Evolutionary conservation across 768 basidiomycete species (phyloP).

Genomic region (Rhodotorula graminis): DNA sequence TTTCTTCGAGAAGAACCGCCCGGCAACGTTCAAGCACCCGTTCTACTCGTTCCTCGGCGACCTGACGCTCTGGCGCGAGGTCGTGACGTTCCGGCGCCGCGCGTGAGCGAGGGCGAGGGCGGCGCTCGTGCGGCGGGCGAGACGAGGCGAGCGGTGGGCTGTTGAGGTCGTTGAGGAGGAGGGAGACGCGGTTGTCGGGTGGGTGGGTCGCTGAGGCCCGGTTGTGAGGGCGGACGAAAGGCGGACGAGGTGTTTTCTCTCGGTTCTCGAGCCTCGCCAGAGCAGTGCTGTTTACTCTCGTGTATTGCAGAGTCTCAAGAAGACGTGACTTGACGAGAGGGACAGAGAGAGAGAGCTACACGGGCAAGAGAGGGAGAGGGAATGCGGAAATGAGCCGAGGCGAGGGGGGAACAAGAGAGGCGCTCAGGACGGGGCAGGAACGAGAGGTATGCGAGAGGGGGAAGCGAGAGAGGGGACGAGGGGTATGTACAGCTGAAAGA

Average conservation of each 20-base stretch:
- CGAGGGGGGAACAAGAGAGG: neutral
- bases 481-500: no score
- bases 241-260: no score
- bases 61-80: constrained; percentile 18
- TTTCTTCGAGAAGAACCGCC: constrained; percentile 33
- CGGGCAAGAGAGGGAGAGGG: neutral
- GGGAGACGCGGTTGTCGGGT: no score
- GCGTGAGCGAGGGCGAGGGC: neutral
- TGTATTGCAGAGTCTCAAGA: no score
- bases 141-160: no score
- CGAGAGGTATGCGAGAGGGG: neutral
- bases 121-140: no score
- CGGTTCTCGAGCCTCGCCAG: no score
- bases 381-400: neutral
- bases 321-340: no score
- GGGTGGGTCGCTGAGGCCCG: no score
- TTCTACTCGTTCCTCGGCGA: constrained; percentile 30
- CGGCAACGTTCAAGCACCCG: constrained; percentile 35
- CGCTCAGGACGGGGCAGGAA: neutral
- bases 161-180: no score
- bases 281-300: neutral
- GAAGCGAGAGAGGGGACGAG: neutral
- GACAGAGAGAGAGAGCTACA: no score
- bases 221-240: no score
- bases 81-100: constrained; percentile 4